Evolutionary conservation across 2,329 filamentous ascomycete species (phyloP).

Genomic region (Colletotrichum sp.): DNA sequence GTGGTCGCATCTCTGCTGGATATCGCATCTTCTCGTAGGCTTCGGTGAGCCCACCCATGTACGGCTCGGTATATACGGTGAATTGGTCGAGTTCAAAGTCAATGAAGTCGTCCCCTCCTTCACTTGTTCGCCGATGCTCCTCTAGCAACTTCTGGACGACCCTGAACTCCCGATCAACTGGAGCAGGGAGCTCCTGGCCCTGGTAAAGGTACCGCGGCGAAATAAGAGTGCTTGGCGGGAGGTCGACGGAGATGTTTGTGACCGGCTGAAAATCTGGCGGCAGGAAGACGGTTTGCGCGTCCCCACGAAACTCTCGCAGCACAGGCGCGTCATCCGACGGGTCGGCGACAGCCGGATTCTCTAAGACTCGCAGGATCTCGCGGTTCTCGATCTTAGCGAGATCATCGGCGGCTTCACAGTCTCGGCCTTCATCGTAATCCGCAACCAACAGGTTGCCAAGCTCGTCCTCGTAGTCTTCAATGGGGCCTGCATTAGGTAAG

Average conservation of each 20-base stretch:
- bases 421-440: neutral
- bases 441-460: neutral
- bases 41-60: slow-evolving; percentile 24
- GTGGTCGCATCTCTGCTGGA: slow-evolving; percentile 55
- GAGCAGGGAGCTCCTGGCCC: slow-evolving; percentile 28
- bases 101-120: slow-evolving; percentile 33
- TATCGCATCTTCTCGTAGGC: neutral
- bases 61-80: slow-evolving; percentile 54
- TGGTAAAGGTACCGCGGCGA: slow-evolving; percentile 20
- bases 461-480: neutral
- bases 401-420: neutral
- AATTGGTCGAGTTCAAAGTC: slow-evolving; percentile 65
- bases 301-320: neutral
- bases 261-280: neutral
- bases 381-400: neutral
- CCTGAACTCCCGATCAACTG: slow-evolving; percentile 29
- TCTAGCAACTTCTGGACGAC: slow-evolving; percentile 36
- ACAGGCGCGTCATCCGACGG: neutral
- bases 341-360: neutral
- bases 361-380: neutral
- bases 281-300: neutral
- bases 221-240: slow-evolving; percentile 10
- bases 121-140: slow-evolving; percentile 14
- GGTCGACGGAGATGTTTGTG: neutral
- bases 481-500: neutral